Percentiles rank a stretch among this genome's conserved stretches.
These are phyloP conservation scores for Pichia nakasei DNA, from an alignment of 805 yeast genomes.

Conservation along the genomic window DNA sequence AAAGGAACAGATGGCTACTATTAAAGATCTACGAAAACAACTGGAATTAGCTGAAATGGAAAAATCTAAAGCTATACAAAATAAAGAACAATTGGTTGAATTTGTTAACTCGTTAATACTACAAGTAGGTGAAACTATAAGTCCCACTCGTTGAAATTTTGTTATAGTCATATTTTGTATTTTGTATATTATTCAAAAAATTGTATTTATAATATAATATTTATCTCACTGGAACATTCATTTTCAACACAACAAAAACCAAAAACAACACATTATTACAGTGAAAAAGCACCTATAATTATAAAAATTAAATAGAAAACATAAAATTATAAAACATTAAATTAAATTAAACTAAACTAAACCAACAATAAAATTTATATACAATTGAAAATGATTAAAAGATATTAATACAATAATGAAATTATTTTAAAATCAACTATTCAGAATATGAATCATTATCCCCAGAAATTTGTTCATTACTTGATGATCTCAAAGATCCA, in stretches of 20 bases:
- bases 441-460: neutral
- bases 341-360: neutral
- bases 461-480: constrained; percentile 6
- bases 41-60: constrained; percentile 50
- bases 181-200: no score
- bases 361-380: no score
- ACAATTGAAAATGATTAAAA: no score
- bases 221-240: no score
- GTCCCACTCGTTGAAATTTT: constrained; percentile 30
- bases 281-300: no score
- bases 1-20: constrained; percentile 57
- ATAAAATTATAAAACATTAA: neutral
- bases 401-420: no score
- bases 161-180: no score
- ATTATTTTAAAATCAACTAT: neutral
- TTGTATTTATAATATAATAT: no score
- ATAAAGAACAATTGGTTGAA: constrained; percentile 53
- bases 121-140: constrained; percentile 48
- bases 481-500: constrained; percentile 21
- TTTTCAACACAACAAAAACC: no score
- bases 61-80: constrained; percentile 46
- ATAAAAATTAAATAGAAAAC: neutral
- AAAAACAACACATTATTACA: no score
- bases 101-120: constrained; percentile 61
- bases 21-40: constrained; percentile 54